phyloP scores from a whole-genome alignment of 306 rosid genomes.

The Senna tora region DNA sequence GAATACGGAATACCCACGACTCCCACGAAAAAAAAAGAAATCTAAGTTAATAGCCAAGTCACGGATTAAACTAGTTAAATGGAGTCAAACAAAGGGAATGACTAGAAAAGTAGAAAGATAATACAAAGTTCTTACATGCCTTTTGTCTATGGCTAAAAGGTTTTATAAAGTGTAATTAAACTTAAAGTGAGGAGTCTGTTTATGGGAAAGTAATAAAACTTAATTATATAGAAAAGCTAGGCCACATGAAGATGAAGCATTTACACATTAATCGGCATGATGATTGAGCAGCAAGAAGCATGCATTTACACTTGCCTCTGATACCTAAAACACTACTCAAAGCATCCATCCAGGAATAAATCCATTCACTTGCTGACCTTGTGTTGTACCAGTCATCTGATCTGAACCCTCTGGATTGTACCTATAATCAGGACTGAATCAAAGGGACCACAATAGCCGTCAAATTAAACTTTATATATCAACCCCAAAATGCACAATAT shows the following conservation, averaged over 20 bases:
- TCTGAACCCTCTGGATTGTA: constrained; percentile 57
- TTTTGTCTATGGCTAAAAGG: constrained; percentile 40
- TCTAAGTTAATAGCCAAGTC: too few species aligned
- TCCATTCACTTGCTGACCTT: constrained; percentile 72
- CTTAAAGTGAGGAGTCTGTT: too few species aligned
- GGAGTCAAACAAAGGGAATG: too few species aligned
- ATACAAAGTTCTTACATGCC: constrained; percentile 43
- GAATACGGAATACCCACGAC: too few species aligned
- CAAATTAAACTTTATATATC: too few species aligned
- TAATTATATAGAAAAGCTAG: not conserved
- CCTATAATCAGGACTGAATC: constrained; percentile 53
- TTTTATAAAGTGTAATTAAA: too few species aligned
- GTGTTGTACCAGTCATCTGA: constrained; percentile 65
- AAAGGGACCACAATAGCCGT: not conserved
- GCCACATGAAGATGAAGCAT: constrained; percentile 35
- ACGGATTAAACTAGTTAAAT: too few species aligned
- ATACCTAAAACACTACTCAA: constrained; percentile 32
- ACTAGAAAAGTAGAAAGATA: too few species aligned
- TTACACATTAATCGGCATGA: constrained; percentile 39
- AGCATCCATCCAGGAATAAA: constrained; percentile 96
- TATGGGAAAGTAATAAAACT: constrained; percentile 36
- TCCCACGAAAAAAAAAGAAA: too few species aligned
- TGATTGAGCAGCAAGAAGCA: constrained; percentile 37
- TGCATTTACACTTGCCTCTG: constrained; percentile 26
- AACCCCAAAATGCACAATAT: too few species aligned